phyloP scores from a whole-genome alignment of 768 basidiomycete species.

The Amanita inopinata region DNA sequence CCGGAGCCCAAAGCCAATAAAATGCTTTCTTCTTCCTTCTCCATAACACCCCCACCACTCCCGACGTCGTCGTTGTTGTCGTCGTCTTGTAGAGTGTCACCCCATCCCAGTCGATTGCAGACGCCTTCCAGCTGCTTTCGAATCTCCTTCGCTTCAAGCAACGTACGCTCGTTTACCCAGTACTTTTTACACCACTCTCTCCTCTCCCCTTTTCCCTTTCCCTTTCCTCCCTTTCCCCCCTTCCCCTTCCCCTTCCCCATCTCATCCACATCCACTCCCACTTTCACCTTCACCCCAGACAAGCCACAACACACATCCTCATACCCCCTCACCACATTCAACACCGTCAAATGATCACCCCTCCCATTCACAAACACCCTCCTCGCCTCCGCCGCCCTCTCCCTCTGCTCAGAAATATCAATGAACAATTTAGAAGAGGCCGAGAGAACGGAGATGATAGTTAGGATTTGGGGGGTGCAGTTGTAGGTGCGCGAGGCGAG shows the following conservation, averaged over 20 bases:
- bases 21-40: conserved; percentile 55
- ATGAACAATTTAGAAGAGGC: conserved; percentile 75
- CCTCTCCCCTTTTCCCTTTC: conserved; percentile 5
- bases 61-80: conserved; percentile 12
- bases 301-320: conserved; percentile 39
- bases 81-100: conserved; percentile 45
- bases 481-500: conserved; percentile 65
- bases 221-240: conserved; percentile 3
- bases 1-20: conserved; percentile 73
- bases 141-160: conserved; percentile 72
- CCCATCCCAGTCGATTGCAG: conserved; percentile 37
- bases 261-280: conserved; percentile 31
- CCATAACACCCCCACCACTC: no score
- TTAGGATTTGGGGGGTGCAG: conserved; percentile 73
- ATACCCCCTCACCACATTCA: conserved; percentile 80
- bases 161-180: conserved; percentile 72
- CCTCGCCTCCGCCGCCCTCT: conserved; percentile 59
- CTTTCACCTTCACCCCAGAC: conserved; percentile 32
- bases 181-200: conserved; percentile 72
- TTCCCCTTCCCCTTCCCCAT: neutral
- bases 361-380: conserved; percentile 71
- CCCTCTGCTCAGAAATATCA: conserved; percentile 67
- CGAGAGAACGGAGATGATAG: conserved; percentile 78
- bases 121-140: conserved; percentile 65
- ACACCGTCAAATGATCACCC: conserved; percentile 86